Conservation (phyloP, 2,329 filamentous ascomycete species). For the Beauveria medogensis region DNA sequence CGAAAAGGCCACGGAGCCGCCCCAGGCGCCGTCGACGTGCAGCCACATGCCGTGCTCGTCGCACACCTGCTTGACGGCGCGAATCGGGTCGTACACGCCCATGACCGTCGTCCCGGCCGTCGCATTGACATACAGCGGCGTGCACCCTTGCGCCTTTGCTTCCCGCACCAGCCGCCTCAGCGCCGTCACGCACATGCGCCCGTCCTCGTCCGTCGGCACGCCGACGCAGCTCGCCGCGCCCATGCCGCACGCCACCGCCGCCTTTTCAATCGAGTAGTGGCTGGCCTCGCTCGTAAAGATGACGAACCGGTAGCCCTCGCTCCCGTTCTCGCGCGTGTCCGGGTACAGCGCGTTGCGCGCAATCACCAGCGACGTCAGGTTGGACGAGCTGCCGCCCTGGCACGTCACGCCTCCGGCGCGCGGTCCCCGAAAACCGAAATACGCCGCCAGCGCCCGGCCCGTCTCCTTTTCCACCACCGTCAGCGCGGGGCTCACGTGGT, state of each 20-base stretch:
- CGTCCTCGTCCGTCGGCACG: conserved; percentile 64
- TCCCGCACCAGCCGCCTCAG: conserved; percentile 55
- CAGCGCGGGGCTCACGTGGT: conserved; percentile 83
- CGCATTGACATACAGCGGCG: conserved; percentile 89
- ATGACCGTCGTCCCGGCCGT: conserved; percentile 95
- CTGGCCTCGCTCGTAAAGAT: conserved; percentile 84
- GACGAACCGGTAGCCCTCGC: conserved; percentile 62
- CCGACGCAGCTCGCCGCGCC: conserved; percentile 65
- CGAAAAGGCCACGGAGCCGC: conserved; percentile 74
- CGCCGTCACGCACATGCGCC: conserved; percentile 60
- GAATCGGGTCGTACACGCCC: conserved; percentile 79
- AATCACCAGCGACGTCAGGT: conserved; percentile 76
- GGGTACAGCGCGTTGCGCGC: conserved; percentile 83
- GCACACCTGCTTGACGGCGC: conserved; percentile 62
- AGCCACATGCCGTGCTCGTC: conserved; percentile 71
- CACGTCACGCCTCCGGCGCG: conserved; percentile 67
- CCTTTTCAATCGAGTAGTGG: conserved; percentile 92
- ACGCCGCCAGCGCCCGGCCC: conserved; percentile 58
- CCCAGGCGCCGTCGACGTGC: conserved; percentile 90
- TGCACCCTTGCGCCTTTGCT: conserved; percentile 59
- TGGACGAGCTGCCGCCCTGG: conserved; percentile 77
- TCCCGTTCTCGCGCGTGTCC: conserved; percentile 64
- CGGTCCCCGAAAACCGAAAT: conserved; percentile 69
- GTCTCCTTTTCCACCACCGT: conserved; percentile 84
- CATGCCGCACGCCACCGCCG: conserved; percentile 78